Percentiles rank a stretch among this genome's conserved stretches.
Conservation (phyloP, 495 filamentous ascomycete genomes). For the Xanthoparmelia taractica region DNA sequence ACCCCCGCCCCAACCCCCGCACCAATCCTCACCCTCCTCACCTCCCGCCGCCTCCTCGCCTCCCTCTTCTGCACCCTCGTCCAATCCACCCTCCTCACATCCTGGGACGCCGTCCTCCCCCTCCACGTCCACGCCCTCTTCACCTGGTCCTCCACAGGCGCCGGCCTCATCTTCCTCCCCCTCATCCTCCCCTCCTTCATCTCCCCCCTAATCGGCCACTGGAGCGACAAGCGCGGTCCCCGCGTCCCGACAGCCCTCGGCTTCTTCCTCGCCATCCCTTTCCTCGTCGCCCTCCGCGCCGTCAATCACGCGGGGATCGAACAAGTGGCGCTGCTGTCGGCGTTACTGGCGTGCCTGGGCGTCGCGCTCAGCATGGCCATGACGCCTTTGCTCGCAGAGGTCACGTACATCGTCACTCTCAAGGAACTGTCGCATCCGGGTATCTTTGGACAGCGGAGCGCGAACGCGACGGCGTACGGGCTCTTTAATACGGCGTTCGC, state of each 20-base stretch:
- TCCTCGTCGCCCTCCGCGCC: constrained; percentile 58
- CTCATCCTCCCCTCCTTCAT: constrained; percentile 52
- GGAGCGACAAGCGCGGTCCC: constrained; percentile 51
- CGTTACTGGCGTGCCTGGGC: constrained; percentile 58
- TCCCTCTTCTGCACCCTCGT: constrained; percentile 52
- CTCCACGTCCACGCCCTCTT: constrained; percentile 49
- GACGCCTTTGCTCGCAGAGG: constrained; percentile 63
- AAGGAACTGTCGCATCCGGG: constrained; percentile 49
- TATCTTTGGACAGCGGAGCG: constrained; percentile 42
- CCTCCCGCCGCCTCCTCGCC: constrained; percentile 48
- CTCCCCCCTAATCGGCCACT: constrained; percentile 51
- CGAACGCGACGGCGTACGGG: constrained; percentile 50
- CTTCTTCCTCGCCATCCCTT: constrained; percentile 53
- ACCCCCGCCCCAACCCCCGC: too few relatives aligned
- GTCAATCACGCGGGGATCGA: constrained; percentile 51
- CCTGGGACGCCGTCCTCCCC: constrained; percentile 49
- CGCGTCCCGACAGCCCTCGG: constrained; percentile 54
- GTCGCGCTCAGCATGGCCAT: constrained; percentile 48
- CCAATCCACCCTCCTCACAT: constrained; percentile 50
- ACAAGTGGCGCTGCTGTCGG: constrained; percentile 63
- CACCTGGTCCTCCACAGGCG: constrained; percentile 51
- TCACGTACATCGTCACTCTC: constrained; percentile 51
- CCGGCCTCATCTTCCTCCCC: constrained; percentile 59
- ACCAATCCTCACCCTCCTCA: constrained; percentile 46
- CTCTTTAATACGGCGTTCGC: constrained; percentile 50